phyloP scores from a whole-genome alignment of 2,329 filamentous ascomycete genomes.

The Diaporthe citrichinensis region DNA sequence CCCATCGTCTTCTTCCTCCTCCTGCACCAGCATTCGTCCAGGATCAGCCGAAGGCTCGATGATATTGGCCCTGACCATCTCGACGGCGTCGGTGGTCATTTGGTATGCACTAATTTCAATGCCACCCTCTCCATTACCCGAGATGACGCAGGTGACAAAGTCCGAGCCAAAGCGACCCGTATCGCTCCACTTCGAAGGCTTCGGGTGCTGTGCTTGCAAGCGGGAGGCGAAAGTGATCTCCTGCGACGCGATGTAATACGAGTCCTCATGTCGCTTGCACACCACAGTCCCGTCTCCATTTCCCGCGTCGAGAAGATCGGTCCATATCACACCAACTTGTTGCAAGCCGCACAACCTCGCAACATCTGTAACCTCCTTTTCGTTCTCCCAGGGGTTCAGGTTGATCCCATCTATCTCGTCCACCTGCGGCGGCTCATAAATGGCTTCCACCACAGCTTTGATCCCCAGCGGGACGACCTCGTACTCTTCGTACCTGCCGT shows the following conservation, averaged over 20 bases:
- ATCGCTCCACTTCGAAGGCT: slow-evolving; percentile 96
- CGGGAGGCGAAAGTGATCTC: slow-evolving; percentile 92
- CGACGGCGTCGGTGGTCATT: slow-evolving; percentile 93
- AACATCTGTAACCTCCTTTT: slow-evolving; percentile 84
- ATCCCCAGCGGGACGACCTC: slow-evolving; percentile 92
- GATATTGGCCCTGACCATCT: slow-evolving; percentile 96
- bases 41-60: slow-evolving; percentile 96
- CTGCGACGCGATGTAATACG: slow-evolving; percentile 92
- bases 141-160: slow-evolving; percentile 96
- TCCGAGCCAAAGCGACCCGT: slow-evolving; percentile 94
- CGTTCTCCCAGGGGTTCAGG: slow-evolving; percentile 86
- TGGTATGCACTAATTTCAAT: slow-evolving; percentile 95
- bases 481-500: slow-evolving; percentile 92
- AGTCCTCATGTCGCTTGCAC: slow-evolving; percentile 96
- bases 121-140: slow-evolving; percentile 90
- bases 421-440: slow-evolving; percentile 95
- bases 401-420: slow-evolving; percentile 92
- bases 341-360: slow-evolving; percentile 88
- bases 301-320: slow-evolving; percentile 88
- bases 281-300: slow-evolving; percentile 87
- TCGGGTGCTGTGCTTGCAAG: slow-evolving; percentile 89
- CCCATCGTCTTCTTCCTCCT: slow-evolving; percentile 87
- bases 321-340: slow-evolving; percentile 93
- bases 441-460: slow-evolving; percentile 96
- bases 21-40: slow-evolving; percentile 92